Percentiles rank a stretch among this genome's conserved stretches.
phyloP scores from a whole-genome alignment of 129 eudicot species.

The Logfia minima region DNA sequence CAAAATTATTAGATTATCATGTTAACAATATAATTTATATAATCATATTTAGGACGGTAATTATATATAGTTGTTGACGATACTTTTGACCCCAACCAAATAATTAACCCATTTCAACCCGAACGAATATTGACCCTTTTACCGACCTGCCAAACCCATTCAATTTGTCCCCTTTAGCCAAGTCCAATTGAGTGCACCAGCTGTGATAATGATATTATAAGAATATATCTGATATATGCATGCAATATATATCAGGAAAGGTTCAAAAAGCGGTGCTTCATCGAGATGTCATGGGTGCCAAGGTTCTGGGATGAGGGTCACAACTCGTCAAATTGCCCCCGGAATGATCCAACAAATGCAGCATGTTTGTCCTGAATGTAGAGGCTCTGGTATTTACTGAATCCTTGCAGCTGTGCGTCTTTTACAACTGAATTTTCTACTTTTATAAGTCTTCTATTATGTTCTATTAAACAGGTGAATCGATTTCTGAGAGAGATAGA shows the following conservation, averaged over 20 bases:
- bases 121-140: neutral
- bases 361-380: slow-evolving; percentile 67
- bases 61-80: neutral
- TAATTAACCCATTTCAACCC: neutral
- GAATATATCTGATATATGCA: slow-evolving; percentile 9
- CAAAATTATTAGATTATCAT: neutral
- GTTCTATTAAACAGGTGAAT: slow-evolving; percentile 54
- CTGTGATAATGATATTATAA: neutral
- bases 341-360: slow-evolving; percentile 85
- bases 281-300: slow-evolving; percentile 71
- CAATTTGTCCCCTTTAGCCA: neutral
- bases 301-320: slow-evolving; percentile 67
- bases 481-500: slow-evolving; percentile 59
- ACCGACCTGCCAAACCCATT: neutral
- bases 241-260: slow-evolving; percentile 53
- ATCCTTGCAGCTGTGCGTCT: neutral
- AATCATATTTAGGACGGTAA: too few relatives aligned
- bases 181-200: neutral
- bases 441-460: neutral
- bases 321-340: slow-evolving; percentile 59
- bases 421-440: neutral
- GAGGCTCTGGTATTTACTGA: slow-evolving; percentile 60
- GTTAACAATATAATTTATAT: neutral
- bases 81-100: neutral
- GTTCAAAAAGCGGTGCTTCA: slow-evolving; percentile 69